These are phyloP conservation scores for Xenoacremonium recifei DNA, from an alignment of 2,329 filamentous ascomycete genomes.

Conservation along the genomic window DNA sequence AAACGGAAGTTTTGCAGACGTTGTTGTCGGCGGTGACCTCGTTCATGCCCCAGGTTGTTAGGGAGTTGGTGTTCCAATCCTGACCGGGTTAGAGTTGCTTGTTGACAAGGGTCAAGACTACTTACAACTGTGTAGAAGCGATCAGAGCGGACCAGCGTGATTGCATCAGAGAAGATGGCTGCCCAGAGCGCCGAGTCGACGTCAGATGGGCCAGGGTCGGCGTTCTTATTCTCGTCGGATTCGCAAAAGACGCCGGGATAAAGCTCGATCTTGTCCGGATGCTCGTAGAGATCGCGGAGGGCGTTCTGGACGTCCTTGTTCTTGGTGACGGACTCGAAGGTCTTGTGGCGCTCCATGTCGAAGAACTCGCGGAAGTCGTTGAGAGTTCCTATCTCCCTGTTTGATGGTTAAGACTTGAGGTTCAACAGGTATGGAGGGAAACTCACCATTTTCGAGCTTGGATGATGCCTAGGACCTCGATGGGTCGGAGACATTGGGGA, in stretches of 20 bases:
- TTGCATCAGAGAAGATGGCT: conserved; percentile 58
- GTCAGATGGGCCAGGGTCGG: conserved; percentile 49
- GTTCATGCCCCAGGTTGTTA: conserved; percentile 31
- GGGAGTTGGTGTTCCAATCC: conserved; percentile 26
- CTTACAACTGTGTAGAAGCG: conserved; percentile 54
- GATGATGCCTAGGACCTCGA: conserved; percentile 63
- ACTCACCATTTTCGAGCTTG: conserved; percentile 62
- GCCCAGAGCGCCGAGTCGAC: conserved; percentile 48
- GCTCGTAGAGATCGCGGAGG: conserved; percentile 58
- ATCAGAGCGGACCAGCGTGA: conserved; percentile 57
- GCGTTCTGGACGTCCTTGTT: conserved; percentile 54
- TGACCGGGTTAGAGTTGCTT: conserved; percentile 46
- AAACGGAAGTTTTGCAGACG: conserved; percentile 19
- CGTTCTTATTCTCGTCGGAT: conserved; percentile 40
- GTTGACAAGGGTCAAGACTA: conserved; percentile 36
- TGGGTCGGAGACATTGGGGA: conserved; percentile 54
- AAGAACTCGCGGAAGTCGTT: conserved; percentile 68
- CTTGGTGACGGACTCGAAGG: conserved; percentile 58
- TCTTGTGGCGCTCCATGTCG: conserved; percentile 53
- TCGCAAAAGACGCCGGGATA: conserved; percentile 68
- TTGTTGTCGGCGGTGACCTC: conserved; percentile 19
- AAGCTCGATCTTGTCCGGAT: conserved; percentile 66
- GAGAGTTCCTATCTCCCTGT: conserved; percentile 33
- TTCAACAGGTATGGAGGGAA: too few relatives aligned
- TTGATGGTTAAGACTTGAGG: too few relatives aligned